Base-by-base conservation (phyloP, 768 basidiomycete genomes). In the Lentinula guzmanii region DNA sequence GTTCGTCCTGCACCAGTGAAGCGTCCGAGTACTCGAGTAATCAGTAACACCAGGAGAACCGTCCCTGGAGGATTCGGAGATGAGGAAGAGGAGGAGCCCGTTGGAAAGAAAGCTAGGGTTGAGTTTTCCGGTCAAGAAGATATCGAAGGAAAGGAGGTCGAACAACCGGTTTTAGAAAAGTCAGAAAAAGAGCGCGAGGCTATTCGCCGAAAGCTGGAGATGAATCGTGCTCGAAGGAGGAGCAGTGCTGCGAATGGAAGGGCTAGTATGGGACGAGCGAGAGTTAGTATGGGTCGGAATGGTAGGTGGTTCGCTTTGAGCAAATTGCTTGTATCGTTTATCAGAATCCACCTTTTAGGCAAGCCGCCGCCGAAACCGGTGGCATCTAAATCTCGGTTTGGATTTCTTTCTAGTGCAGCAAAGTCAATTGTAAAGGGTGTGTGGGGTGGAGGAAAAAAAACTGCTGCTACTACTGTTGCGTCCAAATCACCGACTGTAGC, bases 391-490 rank as follows among this genome's bases (percentile, higher is more conserved):
- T 77, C 84, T 4, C 82, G 84, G 41, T 85, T 90, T 61, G 90
- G 88, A 1, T 90, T 92, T 75, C 71, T 92, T 5, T 79, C 86
- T 7, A 75, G 79, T 21, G 85, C 80, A 16, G 86, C 90, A 7
- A 91, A 90, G 70, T 82, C 83, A 0, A 74, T 91, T 3, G 89
- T 91, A 4, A 77, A 80, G 66, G 89, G 81, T 64, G 88, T 92
- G 1, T 91, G 89, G 89, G 85, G 84, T 65, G 77, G 87, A 65
- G 83, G 76, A 7, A 80, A 78, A 66, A 60, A 69, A n/a, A 46
- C 70, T 8, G 46, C 71, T 15, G 43, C 71, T 15, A 55, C 70
- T 8, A 64, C 68, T 21, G 62, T 72, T 33, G 67, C 64, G 41
- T 70, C 70, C 60, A 42, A n/a, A 43, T 69, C 69, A 28, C 70